Evolutionary conservation across 352 stramenopile species (phyloP).

Genomic region (Pythium phragmiticola): DNA sequence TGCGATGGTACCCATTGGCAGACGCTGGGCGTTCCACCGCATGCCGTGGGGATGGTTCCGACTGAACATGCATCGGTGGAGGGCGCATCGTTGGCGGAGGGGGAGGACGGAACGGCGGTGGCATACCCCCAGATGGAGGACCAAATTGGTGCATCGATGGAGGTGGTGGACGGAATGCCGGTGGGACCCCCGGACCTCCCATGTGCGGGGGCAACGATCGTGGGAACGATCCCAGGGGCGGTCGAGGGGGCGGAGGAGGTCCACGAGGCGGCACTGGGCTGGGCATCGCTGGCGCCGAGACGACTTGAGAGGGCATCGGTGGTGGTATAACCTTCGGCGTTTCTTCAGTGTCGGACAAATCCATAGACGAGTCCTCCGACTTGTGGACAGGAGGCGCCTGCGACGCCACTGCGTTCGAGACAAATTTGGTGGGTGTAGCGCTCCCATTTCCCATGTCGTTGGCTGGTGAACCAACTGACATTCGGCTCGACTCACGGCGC

Average conservation of each 20-base stretch:
- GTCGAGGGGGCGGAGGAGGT: constrained; percentile 1
- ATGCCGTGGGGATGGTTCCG: constrained; percentile 11
- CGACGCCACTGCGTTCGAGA: neutral
- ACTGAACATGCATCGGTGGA: constrained; percentile 1
- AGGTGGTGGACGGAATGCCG: constrained; percentile 12
- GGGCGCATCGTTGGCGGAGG: neutral
- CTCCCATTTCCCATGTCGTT: constrained; percentile 26
- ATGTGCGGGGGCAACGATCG: constrained; percentile 16
- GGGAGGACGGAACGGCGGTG: constrained; percentile 16
- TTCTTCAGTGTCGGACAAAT: constrained; percentile 53
- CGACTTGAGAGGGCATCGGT: neutral
- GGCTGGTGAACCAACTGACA: constrained; percentile 17
- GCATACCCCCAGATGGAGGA: constrained; percentile 8
- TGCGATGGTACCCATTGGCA: constrained; percentile 10
- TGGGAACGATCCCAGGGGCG: constrained; percentile 14
- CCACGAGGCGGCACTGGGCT: neutral
- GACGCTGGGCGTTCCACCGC: neutral
- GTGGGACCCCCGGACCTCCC: constrained; percentile 1
- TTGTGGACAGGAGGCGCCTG: constrained; percentile 22
- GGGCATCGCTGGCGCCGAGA: neutral
- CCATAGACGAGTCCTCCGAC: constrained; percentile 67
- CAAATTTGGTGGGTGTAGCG: constrained; percentile 7
- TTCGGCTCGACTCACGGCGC: constrained; percentile 19
- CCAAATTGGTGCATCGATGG: constrained; percentile 8
- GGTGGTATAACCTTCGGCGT: neutral